phyloP scores from a whole-genome alignment of 352 stramenopile genomes.

The Pythium biforme region DNA sequence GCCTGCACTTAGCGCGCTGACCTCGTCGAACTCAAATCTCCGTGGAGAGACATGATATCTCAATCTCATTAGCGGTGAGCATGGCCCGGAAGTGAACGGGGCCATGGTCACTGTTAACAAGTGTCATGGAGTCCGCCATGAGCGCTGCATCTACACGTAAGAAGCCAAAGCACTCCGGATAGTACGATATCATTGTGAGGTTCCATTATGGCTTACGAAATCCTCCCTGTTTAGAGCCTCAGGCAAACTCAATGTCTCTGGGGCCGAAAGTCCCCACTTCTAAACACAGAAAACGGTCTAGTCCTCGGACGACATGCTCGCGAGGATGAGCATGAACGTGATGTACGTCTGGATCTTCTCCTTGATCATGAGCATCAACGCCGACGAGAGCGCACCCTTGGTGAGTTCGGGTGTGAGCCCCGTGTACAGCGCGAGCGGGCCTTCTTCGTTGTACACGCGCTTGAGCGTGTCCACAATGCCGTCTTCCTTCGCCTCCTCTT shows the following conservation, averaged over 20 bases:
- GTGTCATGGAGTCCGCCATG: too few species aligned
- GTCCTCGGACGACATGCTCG: slow-evolving; percentile 30
- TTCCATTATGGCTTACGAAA: too few species aligned
- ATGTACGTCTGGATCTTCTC: slow-evolving; percentile 95
- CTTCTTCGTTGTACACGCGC: slow-evolving; percentile 82
- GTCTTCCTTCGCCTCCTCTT: slow-evolving; percentile 48
- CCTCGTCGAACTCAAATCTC: neutral
- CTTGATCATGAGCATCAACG: slow-evolving; percentile 98
- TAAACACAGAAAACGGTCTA: slow-evolving; percentile 4
- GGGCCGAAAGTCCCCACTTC: too few species aligned
- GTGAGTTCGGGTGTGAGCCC: slow-evolving; percentile 94
- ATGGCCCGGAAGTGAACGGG: too few species aligned
- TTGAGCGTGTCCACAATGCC: slow-evolving; percentile 80
- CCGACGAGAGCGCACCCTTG: slow-evolving; percentile 93
- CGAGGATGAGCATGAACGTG: slow-evolving; percentile 76
- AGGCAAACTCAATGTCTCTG: too few species aligned
- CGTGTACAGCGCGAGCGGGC: slow-evolving; percentile 89
- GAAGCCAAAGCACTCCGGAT: too few species aligned
- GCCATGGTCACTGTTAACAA: too few species aligned
- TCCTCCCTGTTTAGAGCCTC: too few species aligned
- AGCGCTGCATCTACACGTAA: too few species aligned
- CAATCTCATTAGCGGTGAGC: too few species aligned
- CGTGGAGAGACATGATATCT: too few species aligned
- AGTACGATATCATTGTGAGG: too few species aligned
- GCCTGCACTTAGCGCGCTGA: neutral